Conservation (phyloP, 768 basidiomycete genomes). For the Amanita subjunquillea region DNA sequence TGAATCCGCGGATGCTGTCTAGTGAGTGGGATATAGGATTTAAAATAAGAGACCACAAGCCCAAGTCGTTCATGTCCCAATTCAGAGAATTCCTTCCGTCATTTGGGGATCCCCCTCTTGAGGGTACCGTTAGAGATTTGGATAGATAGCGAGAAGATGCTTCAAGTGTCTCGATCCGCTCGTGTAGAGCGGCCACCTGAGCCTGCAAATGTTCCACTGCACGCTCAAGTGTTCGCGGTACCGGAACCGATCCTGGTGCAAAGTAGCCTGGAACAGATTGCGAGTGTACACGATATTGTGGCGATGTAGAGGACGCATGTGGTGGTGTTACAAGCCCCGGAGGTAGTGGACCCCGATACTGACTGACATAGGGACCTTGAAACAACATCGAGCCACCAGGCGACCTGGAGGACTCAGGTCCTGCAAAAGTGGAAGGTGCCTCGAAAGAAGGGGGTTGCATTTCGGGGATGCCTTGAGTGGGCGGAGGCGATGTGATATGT, state of each 20-base stretch:
- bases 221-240: constrained; percentile 52
- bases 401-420: constrained; percentile 27
- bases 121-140: constrained; percentile 20
- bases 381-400: constrained; percentile 25
- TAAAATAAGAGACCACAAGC: constrained; percentile 71
- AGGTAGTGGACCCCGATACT: constrained; percentile 29
- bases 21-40: constrained; percentile 50
- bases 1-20: constrained; percentile 35
- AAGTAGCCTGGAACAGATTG: constrained; percentile 23
- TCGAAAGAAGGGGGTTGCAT: constrained; percentile 69
- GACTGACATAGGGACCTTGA: constrained; percentile 24
- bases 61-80: constrained; percentile 76
- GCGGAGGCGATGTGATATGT: constrained; percentile 45
- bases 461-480: constrained; percentile 38
- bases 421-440: constrained; percentile 65
- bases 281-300: constrained; percentile 23
- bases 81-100: constrained; percentile 21
- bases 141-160: constrained; percentile 26
- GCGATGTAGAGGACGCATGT: constrained; percentile 23
- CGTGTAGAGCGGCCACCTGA: constrained; percentile 71
- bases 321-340: constrained; percentile 26
- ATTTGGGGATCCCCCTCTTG: constrained; percentile 33
- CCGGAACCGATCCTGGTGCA: constrained; percentile 27
- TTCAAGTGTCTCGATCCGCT: constrained; percentile 70
- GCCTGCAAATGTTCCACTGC: constrained; percentile 75